Evolutionary conservation across 495 filamentous ascomycete species (phyloP), one percentile per base, ranked within the genome.

Genomic region (Hyaloscypha variabilis): DNA sequence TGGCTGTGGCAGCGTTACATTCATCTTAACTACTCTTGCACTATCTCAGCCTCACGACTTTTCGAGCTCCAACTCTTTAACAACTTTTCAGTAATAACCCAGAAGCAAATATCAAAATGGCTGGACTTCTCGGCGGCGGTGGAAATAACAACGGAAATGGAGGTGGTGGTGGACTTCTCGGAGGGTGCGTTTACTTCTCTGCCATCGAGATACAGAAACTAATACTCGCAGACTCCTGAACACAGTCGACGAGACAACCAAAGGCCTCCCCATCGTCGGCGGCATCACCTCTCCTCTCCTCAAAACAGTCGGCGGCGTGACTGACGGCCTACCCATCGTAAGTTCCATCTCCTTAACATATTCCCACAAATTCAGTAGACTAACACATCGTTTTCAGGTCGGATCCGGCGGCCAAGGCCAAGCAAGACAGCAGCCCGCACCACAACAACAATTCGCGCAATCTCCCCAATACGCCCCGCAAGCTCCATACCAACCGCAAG

Each of bases 201-300:
- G 11, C 25, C 30, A 50, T 29, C 25, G 19, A 21, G 10, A 21
- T 17, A n/a, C n/a, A 64, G 36, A 49, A 28, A 57, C 53, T 31
- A 1, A 56, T 17, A 1, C 34, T 28, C 14, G 17, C 64, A 66
- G 64, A 51, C 62, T 68, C 26, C 26, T 68, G 36, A 60, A 56
- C 28, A 68, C 66, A 8, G 66, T 68, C 11, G 66, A 68, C 29
- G 56, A 68, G n/a, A 68, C 66, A 23, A 68, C 66, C 1, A 68
- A 68, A 58, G 66, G 36, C 13, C 62, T 68, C 28, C 66, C 66
- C 10, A 65, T 68, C 49, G 61, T 68, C 34, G 66, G 66, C 26
- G 50, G 58, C 13, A 39, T 68, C 34, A 68, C 66, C 14, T 68
- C 66, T 6, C 66, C 66, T 25, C 62, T 68, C 13, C 52, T 68